These are phyloP conservation scores for Coleophoma crateriformis DNA, from an alignment of 2,329 filamentous ascomycete species.

Conservation along the genomic window DNA sequence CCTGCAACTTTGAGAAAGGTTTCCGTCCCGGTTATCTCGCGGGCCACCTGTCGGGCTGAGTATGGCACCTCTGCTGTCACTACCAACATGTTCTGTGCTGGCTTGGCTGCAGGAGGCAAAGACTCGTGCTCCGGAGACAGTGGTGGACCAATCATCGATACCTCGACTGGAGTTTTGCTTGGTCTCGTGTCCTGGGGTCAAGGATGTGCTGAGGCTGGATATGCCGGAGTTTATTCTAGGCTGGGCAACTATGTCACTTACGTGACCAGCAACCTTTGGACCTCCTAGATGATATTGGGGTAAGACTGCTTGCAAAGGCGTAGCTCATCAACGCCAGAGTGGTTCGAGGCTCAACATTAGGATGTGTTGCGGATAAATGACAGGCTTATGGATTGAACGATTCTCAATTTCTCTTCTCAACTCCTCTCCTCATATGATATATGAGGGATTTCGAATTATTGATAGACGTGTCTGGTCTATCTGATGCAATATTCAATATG, in stretches of 20 bases:
- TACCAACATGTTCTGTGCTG: conserved; percentile 16
- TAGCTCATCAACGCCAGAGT: no score
- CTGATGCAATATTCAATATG: no score
- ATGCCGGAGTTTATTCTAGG: conserved; percentile 12
- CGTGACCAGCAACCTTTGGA: neutral
- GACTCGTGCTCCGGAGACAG: conserved; percentile 15
- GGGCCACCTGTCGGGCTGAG: conserved; percentile 7
- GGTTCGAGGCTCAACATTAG: no score
- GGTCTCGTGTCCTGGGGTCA: conserved; percentile 14
- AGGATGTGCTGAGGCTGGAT: conserved; percentile 13
- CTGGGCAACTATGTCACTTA: conserved; percentile 10
- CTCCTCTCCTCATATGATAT: no score
- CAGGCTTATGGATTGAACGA: no score
- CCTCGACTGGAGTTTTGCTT: conserved; percentile 9
- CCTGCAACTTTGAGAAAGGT: conserved; percentile 12
- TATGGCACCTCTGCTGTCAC: conserved; percentile 10
- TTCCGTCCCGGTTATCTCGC: conserved; percentile 12
- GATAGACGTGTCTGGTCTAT: no score
- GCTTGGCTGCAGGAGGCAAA: conserved; percentile 12
- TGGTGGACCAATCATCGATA: conserved; percentile 16
- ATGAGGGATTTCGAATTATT: no score
- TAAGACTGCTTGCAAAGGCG: no score
- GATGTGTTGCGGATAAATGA: no score
- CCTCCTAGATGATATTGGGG: neutral
- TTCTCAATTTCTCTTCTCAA: no score